Conservation (phyloP, 1,139 yeast genomes). For the Scheffersomyces titani region DNA sequence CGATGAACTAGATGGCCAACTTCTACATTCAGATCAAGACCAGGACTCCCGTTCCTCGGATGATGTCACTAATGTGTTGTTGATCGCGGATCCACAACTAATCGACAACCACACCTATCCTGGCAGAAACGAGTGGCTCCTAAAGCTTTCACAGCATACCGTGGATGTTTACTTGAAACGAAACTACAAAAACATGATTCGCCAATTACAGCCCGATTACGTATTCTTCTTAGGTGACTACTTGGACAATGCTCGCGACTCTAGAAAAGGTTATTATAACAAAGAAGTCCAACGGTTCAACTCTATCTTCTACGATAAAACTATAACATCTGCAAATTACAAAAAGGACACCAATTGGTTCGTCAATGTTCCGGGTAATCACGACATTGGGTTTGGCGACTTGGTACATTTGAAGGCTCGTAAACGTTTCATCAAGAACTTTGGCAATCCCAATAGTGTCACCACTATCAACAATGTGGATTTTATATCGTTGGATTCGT, state of each 20-base stretch:
- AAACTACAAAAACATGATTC: slow-evolving; percentile 42
- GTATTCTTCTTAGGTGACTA: slow-evolving; percentile 55
- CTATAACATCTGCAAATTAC: slow-evolving; percentile 13
- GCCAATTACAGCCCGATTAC: slow-evolving; percentile 42
- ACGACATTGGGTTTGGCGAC: slow-evolving; percentile 58
- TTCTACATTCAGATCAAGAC: background rate
- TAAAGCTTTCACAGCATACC: slow-evolving; percentile 47
- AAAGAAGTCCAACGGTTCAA: slow-evolving; percentile 41
- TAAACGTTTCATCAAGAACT: slow-evolving; percentile 36
- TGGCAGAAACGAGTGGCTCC: slow-evolving; percentile 35
- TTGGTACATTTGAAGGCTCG: slow-evolving; percentile 42
- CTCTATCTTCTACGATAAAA: slow-evolving; percentile 30
- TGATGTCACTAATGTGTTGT: slow-evolving; percentile 25
- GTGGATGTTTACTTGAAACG: slow-evolving; percentile 50
- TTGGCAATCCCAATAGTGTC: slow-evolving; percentile 43
- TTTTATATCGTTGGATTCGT: slow-evolving; percentile 45
- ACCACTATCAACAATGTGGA: slow-evolving; percentile 40
- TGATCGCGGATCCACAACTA: slow-evolving; percentile 50
- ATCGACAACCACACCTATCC: slow-evolving; percentile 54
- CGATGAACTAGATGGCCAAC: slow-evolving; percentile 1
- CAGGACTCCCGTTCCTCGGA: slow-evolving; percentile 1
- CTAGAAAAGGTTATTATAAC: slow-evolving; percentile 39
- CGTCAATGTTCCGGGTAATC: slow-evolving; percentile 53
- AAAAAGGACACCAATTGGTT: slow-evolving; percentile 27
- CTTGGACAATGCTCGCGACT: slow-evolving; percentile 53